Base-by-base conservation (phyloP, 805 yeast species). In the Suhomyces emberorum region DNA sequence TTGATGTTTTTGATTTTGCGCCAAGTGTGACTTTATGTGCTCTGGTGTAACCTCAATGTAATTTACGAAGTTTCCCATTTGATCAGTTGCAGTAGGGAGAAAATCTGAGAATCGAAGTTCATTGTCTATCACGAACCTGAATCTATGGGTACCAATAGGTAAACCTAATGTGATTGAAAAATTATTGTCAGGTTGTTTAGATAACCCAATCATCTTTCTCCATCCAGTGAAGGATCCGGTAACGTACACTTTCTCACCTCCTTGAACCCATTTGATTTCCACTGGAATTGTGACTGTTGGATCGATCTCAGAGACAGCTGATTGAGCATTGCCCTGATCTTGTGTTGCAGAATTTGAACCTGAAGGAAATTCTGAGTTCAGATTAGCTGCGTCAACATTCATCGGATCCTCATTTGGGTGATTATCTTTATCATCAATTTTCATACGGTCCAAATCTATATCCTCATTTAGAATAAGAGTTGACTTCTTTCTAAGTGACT, bases 161-260 rank as follows among this genome's bases (percentile, higher is more conserved):
- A 87, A 63, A 27, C 86, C 85, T 33, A 87, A 67, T 34, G 84
- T 82, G 17, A 87, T 83, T 30, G 78, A 69, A 50, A 82, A 81
- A 25, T 70, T 68, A 15, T 72, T 72, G 48, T 79, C 78, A 7
- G 51, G 69, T 62, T 59, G 76, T 59, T 67, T 69, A 20, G 73
- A 73, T 50, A 93, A 67, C 26, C 95, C 95, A 54, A 91, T 89
- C 98, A 93, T 91, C 62, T 89, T 91, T 48, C 96, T 72, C 98
- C 98, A 93, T 3, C 96, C 96, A 0, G 98, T 93, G 63, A 91
- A 91, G 1, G 97, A 85, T 33, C 98, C 98, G 23, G 97, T 93
- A 10, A 91, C 96, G 58, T 88, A 93, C 2, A 93, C 98, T 51
- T 85, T 85, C 33, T 77, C 77, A 42, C 98, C 98, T n/a, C 98